A percentile compares a stretch with the other conserved stretches of the same genome.
phyloP scores from a whole-genome alignment of 1,139 yeast species.

The Diutina sp. region DNA sequence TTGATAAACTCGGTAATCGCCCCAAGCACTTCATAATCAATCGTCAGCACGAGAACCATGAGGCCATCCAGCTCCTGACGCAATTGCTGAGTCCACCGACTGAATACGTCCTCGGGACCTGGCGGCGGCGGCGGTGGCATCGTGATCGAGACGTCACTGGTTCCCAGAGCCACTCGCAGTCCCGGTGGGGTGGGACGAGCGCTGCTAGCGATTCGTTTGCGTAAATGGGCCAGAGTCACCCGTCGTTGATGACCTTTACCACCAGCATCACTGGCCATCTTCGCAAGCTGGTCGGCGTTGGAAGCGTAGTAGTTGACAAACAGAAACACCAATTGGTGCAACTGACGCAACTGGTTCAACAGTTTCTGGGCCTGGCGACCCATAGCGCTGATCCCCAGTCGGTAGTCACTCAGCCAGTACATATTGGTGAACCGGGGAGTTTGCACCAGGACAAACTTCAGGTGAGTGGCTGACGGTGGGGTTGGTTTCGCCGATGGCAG shows the following conservation, averaged over 20 bases:
- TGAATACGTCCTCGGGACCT: neutral
- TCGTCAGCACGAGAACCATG: constrained; percentile 17
- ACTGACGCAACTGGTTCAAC: constrained; percentile 28
- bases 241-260: neutral
- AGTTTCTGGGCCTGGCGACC: constrained; percentile 20
- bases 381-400: constrained; percentile 21
- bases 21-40: constrained; percentile 25
- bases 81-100: constrained; percentile 5
- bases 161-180: neutral
- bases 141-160: neutral
- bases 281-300: constrained; percentile 22
- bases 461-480: neutral
- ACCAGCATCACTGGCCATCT: constrained; percentile 2
- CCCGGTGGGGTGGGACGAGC: neutral
- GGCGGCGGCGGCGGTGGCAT: neutral
- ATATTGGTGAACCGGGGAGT: constrained; percentile 10
- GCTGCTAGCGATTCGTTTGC: neutral
- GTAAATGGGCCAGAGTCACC: neutral
- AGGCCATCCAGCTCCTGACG: constrained; percentile 6
- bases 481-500: neutral
- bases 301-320: constrained; percentile 26
- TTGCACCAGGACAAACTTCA: neutral
- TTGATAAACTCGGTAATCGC: constrained; percentile 24
- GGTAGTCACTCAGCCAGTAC: constrained; percentile 34
- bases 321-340: constrained; percentile 24